Base-by-base conservation (phyloP, 140 eudicot species). In the Oenanthe javanica region DNA sequence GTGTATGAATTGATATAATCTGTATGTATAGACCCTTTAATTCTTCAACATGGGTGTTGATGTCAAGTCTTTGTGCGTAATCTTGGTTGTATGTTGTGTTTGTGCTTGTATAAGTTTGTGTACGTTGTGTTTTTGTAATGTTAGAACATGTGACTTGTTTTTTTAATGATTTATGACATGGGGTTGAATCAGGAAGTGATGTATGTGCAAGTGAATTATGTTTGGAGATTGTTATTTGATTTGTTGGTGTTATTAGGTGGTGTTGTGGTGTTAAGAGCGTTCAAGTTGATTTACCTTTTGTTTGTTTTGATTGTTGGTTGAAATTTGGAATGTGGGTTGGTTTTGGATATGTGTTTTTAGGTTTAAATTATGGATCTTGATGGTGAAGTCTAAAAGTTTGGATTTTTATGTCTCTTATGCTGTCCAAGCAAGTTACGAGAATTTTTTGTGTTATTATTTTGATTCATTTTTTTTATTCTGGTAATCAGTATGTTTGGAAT, bases 361-460 rank as follows among this genome's bases (percentile, higher is more conserved):
- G 80, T 76, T 82, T 23, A 71, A 71, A 5, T 23, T 70, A 78
- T 79, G 77, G 83, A 86, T 86, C 87, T 78, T 84, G 72, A 51
- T 48, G 1, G 48, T 15, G 81, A 16, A 80, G 12, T 43, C 52
- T 4, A 23, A 50, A 18, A 59, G 67, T 82, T 79, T 79, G 47
- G 57, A 9, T 84, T 75, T 14, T 46, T 36, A 77, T 31, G 55
- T 75, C 51, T 36, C 19, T 8, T 18, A 52, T 25, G 72, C 1
- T 67, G 73, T 67, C 16, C 21, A 40, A 48, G 80, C 27, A 25
- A 59, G 38, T 61, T 61, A n/a, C 38, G 3, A 3, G 5, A n/a
- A 6, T 21, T n/a, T 25, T 4, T 31, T 67, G 45, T 31, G 69
- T n/a, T 8, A 0, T 8, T 52, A 0, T 21, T 7, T 61, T 61